phyloP scores from a whole-genome alignment of 371 early-diverging fungal species.

The Dentiscutata heterogama region DNA sequence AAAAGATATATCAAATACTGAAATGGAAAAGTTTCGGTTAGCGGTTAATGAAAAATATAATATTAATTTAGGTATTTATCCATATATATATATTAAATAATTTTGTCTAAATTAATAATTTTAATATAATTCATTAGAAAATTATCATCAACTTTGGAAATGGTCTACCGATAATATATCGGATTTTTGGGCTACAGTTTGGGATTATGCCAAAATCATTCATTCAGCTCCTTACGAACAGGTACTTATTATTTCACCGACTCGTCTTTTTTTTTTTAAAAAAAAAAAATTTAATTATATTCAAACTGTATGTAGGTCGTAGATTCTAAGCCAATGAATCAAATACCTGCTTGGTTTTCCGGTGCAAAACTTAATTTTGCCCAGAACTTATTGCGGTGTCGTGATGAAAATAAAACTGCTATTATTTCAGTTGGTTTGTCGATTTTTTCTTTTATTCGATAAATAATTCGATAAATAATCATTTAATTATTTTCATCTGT shows the following conservation, averaged over 20 bases:
- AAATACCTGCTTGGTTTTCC: conserved; percentile 92
- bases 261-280: no score
- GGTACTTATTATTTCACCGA: conserved; percentile 48
- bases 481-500: not conserved
- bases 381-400: conserved; percentile 86
- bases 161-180: conserved; percentile 84
- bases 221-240: conserved; percentile 60
- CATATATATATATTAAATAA: not conserved
- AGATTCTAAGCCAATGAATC: conserved; percentile 74
- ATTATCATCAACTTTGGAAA: conserved; percentile 78
- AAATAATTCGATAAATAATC: no score
- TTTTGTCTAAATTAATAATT: not conserved
- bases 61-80: conserved; percentile 60
- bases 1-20: conserved; percentile 59
- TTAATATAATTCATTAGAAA: conserved; percentile 50
- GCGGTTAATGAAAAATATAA: conserved; percentile 71
- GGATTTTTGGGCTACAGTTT: conserved; percentile 90
- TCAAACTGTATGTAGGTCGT: conserved; percentile 63
- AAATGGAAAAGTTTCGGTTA: conserved; percentile 75
- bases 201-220: conserved; percentile 84
- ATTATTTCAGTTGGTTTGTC: conserved; percentile 75
- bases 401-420: conserved; percentile 72
- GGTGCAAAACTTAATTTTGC: conserved; percentile 91
- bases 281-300: no score
- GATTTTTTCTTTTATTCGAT: not conserved